Base-by-base conservation (phyloP, 495 filamentous ascomycete genomes). In the Lindgomyces ingoldianus region DNA sequence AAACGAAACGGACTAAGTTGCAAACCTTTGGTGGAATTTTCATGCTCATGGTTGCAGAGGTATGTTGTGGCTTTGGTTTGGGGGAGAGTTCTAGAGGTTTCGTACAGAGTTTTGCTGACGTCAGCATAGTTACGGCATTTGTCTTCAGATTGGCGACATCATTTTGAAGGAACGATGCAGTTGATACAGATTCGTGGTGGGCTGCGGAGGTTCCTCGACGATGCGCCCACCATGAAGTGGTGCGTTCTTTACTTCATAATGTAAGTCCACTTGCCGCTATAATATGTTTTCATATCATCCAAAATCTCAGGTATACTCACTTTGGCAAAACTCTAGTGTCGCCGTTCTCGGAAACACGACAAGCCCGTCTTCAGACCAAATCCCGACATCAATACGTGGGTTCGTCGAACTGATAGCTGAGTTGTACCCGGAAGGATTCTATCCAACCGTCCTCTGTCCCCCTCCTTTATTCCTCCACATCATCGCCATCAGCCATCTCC, bases 161-260 rank as follows among this genome's bases (percentile, higher is more conserved):
- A 62, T 30, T 19, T 27, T 12, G 19, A 45, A 12, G 59, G 48
- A 2, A 21, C 54, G 16, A 45, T 4, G 1, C 10, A 30, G 22
- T 48, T 62, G 10, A 19, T 62, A n/a, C 18, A 53, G 11, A 12
- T 62, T 2, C 59, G 59, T 11, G 59, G 59, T 14, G 59, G 59
- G 2, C 8, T 53, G 2, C 22, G 16, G 48, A 16, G 29, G 2
- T 62, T 4, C 41, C 12, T 29, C 48, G 39, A 27, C 2, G 1
- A n/a, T n/a, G 1, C 1, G 16, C 22, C 6, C 36, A 53, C 21
- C 22, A 53, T 4, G 18, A 29, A 21, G 29, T 30, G 1, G 12
- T 16, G 0, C 21, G 49, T 47, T 2, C 12, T 62, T 10, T 62
- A 26, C 30, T 39, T 6, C 14, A 30, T 54, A 3, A n/a, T 62